Percentiles rank a stretch among this genome's conserved stretches.
Conservation (phyloP, 306 rosid species). For the Astragalus glycyphyllos region DNA sequence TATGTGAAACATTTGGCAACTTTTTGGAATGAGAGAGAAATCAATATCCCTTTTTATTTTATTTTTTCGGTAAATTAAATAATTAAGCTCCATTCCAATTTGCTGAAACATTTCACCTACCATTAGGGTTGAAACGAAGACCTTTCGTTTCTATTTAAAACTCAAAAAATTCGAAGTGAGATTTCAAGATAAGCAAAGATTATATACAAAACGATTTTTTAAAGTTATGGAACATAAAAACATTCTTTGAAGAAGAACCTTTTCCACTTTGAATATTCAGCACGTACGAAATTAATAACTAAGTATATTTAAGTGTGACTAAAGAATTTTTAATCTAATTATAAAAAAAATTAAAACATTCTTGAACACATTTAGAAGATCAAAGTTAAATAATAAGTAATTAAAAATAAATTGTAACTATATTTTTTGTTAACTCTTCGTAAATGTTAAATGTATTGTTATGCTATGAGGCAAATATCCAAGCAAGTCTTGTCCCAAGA, state of each 20-base stretch:
- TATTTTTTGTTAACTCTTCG: background rate
- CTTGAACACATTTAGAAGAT: background rate
- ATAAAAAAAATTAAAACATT: background rate
- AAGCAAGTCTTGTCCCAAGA: too few relatives aligned
- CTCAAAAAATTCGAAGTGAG: slow-evolving; percentile 8
- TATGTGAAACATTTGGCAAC: slow-evolving; percentile 39
- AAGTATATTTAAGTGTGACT: background rate
- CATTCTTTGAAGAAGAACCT: slow-evolving; percentile 16
- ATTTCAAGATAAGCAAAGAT: slow-evolving; percentile 34
- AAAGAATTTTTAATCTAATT: slow-evolving; percentile 1
- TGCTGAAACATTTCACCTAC: slow-evolving; percentile 30
- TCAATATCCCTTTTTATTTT: background rate
- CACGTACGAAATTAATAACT: slow-evolving; percentile 7
- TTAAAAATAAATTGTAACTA: background rate
- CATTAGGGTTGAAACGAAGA: slow-evolving; percentile 34
- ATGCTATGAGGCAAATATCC: background rate
- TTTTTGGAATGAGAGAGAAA: slow-evolving; percentile 38
- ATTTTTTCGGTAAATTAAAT: background rate
- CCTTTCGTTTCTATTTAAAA: slow-evolving; percentile 37
- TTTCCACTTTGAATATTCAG: slow-evolving; percentile 27
- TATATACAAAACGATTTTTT: background rate
- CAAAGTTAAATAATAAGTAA: background rate
- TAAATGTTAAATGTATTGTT: slow-evolving; percentile 1
- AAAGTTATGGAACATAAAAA: background rate
- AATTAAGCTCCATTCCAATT: slow-evolving; percentile 18